phyloP scores from a whole-genome alignment of 306 rosid species.

The Trifolium dubium region DNA sequence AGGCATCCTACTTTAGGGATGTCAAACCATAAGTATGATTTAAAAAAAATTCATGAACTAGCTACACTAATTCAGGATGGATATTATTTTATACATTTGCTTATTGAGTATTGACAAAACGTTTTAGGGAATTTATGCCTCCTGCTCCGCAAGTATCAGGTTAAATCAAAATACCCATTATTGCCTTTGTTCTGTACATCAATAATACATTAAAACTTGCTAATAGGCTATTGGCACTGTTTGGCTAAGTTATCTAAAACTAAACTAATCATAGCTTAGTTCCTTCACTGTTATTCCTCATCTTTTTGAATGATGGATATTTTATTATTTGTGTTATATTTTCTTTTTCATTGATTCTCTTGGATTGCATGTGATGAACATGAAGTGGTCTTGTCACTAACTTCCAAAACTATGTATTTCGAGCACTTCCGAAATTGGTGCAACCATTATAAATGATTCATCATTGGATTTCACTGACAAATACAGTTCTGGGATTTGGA shows the following conservation, averaged over 20 bases:
- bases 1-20: constrained; percentile 11
- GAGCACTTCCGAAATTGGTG: constrained; percentile 7
- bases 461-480: background rate
- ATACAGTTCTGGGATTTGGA: constrained; percentile 2
- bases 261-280: background rate
- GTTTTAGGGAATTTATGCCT: constrained; percentile 5
- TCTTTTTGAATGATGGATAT: background rate
- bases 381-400: constrained; percentile 9
- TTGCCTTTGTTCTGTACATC: constrained; percentile 14
- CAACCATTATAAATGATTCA: background rate
- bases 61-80: background rate
- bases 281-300: constrained; percentile 19
- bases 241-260: constrained; percentile 12
- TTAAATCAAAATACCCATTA: constrained; percentile 6
- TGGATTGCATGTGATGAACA: constrained; percentile 23
- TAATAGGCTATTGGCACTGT: constrained; percentile 4
- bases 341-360: background rate
- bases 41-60: background rate
- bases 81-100: constrained; percentile 1
- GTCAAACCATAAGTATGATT: background rate
- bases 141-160: constrained; percentile 11
- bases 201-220: background rate
- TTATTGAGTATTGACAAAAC: background rate
- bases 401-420: background rate
- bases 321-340: too few relatives aligned